A percentile compares a stretch with the other conserved stretches of the same genome.
phyloP scores from a whole-genome alignment of 805 yeast genomes.

The Monosporozyma yasuniensis region DNA sequence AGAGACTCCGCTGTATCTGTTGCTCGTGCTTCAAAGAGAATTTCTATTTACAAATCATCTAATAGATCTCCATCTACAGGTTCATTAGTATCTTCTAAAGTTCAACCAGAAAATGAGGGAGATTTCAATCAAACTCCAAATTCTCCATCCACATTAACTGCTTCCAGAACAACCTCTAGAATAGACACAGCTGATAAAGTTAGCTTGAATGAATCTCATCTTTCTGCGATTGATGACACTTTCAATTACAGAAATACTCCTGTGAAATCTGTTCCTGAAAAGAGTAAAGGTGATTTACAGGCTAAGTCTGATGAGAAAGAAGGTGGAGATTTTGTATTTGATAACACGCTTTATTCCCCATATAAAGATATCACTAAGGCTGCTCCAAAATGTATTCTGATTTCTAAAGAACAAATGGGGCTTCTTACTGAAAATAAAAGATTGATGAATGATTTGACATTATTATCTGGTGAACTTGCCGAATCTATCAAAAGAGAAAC shows the following conservation, averaged over 20 bases:
- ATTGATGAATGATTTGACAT: constrained; percentile 52
- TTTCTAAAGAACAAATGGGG: constrained; percentile 54
- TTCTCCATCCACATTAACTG: background rate
- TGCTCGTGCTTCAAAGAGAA: constrained; percentile 4
- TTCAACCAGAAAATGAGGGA: background rate
- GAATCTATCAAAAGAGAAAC: constrained; percentile 63
- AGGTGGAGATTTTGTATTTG: constrained; percentile 16
- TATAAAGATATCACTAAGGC: constrained; percentile 5
- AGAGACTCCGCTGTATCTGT: background rate
- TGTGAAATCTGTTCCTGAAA: background rate
- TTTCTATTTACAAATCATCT: background rate
- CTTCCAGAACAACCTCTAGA: background rate
- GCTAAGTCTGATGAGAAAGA: background rate
- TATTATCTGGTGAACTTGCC: constrained; percentile 66
- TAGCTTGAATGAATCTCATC: constrained; percentile 5
- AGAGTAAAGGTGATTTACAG: background rate
- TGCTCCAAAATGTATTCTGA: constrained; percentile 20
- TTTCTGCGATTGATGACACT: constrained; percentile 5
- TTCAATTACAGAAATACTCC: constrained; percentile 1
- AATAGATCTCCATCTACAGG: background rate
- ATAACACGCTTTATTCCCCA: constrained; percentile 10
- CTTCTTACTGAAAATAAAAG: constrained; percentile 51
- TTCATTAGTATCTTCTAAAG: background rate
- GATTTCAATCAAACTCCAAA: background rate
- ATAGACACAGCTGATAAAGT: background rate